These are phyloP conservation scores for Catenaria anguillulae DNA, from an alignment of 371 early-diverging fungal species.

Conservation along the genomic window DNA sequence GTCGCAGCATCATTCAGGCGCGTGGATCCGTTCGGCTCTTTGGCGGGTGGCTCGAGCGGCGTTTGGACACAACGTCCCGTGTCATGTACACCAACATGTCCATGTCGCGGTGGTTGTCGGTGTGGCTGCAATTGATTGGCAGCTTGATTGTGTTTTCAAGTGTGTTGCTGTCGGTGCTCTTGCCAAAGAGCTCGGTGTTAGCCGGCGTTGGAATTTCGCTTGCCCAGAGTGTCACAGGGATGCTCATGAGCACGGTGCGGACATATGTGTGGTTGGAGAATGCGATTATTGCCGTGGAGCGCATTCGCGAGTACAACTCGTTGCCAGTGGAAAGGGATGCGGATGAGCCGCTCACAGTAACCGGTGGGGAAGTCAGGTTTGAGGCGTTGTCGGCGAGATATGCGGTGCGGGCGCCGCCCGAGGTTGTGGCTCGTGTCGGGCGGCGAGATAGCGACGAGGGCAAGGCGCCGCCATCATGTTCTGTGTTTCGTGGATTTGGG, in stretches of 20 bases:
- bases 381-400: slow-evolving; percentile 47
- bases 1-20: not conserved
- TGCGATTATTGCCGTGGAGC: not conserved
- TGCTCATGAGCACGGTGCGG: slow-evolving; percentile 75
- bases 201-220: slow-evolving; percentile 69
- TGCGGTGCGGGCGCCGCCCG: no score
- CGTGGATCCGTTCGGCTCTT: not conserved
- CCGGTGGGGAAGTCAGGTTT: slow-evolving; percentile 47
- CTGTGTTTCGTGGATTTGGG: no score
- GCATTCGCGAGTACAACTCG: slow-evolving; percentile 23
- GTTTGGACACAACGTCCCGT: not conserved
- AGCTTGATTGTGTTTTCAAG: slow-evolving; percentile 7
- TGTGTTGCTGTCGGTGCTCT: not conserved
- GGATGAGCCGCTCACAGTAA: slow-evolving; percentile 23
- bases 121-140: slow-evolving; percentile 66
- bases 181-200: not conserved
- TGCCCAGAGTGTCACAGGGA: slow-evolving; percentile 66
- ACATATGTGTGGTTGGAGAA: slow-evolving; percentile 17
- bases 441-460: no score
- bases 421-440: no score
- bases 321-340: slow-evolving; percentile 61
- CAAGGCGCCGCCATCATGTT: no score
- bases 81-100: slow-evolving; percentile 7
- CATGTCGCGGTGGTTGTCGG: slow-evolving; percentile 37
- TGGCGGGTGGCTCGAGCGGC: no score